These are phyloP conservation scores for Tanozyma kutaoensis DNA, from an alignment of 805 yeast genomes.

Conservation along the genomic window DNA sequence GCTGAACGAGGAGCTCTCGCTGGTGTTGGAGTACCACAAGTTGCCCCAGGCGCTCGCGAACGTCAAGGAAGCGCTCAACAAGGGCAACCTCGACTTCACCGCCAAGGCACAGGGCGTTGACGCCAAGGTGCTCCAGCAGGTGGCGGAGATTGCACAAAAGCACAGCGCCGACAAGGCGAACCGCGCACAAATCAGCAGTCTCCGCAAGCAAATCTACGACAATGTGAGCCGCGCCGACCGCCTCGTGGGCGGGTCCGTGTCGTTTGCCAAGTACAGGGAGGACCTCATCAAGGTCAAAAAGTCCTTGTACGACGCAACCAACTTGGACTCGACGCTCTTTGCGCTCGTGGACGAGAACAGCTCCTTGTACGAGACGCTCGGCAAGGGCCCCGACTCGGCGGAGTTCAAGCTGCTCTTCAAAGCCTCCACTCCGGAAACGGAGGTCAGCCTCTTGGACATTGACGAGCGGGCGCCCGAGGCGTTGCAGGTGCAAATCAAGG, in stretches of 20 bases:
- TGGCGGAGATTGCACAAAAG: no score
- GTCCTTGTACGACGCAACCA: constrained; percentile 47
- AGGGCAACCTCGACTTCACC: not conserved
- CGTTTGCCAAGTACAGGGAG: constrained; percentile 21
- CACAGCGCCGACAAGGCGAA: no score
- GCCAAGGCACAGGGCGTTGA: no score
- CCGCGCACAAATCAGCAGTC: no score
- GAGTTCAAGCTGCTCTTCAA: constrained; percentile 22
- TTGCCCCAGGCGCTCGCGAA: constrained; percentile 55
- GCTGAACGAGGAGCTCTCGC: constrained; percentile 63
- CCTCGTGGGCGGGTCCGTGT: not conserved
- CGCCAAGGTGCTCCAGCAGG: no score
- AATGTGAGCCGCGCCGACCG: not conserved
- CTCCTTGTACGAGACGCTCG: constrained; percentile 12
- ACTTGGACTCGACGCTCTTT: constrained; percentile 42
- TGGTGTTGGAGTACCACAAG: constrained; percentile 70
- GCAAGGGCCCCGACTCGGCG: constrained; percentile 28
- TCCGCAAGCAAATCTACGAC: no score
- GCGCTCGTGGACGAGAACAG: constrained; percentile 26
- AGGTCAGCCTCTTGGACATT: constrained; percentile 48
- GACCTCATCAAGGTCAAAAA: constrained; percentile 45
- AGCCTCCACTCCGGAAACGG: constrained; percentile 2
- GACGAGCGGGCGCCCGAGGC: constrained; percentile 32
- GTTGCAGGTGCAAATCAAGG: constrained; percentile 23
- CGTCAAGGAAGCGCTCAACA: constrained; percentile 27